Conservation (phyloP, 108 stramenopile species). For the Cyclostephanos tholiformis region DNA sequence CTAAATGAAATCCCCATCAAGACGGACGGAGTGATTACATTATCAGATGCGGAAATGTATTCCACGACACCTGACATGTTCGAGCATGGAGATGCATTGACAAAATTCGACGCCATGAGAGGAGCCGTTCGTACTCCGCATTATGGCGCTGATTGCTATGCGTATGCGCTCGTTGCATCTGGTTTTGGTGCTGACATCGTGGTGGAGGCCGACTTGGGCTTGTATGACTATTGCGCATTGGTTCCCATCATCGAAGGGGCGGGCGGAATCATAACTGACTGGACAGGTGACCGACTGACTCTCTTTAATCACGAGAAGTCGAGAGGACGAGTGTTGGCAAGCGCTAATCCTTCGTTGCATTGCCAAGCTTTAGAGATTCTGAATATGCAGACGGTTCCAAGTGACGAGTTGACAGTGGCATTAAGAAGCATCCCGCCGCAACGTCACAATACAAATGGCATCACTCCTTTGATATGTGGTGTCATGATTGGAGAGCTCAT, state of each 20-base stretch:
- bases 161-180: slow-evolving; percentile 42
- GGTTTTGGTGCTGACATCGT: slow-evolving; percentile 40
- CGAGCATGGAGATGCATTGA: slow-evolving; percentile 22
- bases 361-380: slow-evolving; percentile 29
- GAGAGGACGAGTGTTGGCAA: slow-evolving; percentile 36
- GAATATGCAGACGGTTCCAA: background rate
- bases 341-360: slow-evolving; percentile 30
- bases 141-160: slow-evolving; percentile 47
- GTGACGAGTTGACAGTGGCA: background rate
- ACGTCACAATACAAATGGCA: background rate
- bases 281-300: slow-evolving; percentile 24
- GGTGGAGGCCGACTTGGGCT: slow-evolving; percentile 34
- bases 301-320: slow-evolving; percentile 27
- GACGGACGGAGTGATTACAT: slow-evolving; percentile 23
- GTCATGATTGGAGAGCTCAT: slow-evolving; percentile 22
- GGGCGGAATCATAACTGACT: slow-evolving; percentile 41
- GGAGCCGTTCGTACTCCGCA: slow-evolving; percentile 17
- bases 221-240: slow-evolving; percentile 42
- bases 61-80: slow-evolving; percentile 47
- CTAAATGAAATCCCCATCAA: slow-evolving; percentile 26
- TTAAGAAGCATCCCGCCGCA: background rate
- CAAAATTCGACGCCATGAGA: slow-evolving; percentile 28
- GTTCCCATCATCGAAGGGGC: slow-evolving; percentile 41
- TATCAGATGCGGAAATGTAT: slow-evolving; percentile 39
- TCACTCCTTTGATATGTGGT: slow-evolving; percentile 20